Evolutionary conservation across 768 basidiomycete genomes (phyloP), one percentile per base, ranked within the genome.

Genomic region (Ramaria sp.): DNA sequence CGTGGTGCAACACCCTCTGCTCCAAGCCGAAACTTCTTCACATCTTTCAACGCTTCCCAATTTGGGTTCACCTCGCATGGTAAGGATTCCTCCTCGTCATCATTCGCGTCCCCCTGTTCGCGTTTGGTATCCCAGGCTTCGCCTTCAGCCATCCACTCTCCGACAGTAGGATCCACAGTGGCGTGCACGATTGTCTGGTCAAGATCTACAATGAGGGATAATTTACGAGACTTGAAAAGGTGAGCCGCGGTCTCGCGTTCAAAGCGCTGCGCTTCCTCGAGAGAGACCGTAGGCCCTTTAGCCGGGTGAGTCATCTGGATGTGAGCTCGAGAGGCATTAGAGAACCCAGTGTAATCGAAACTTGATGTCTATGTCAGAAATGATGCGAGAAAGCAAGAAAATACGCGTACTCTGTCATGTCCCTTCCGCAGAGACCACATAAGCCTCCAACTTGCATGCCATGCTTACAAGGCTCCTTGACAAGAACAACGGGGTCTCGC

Each of bases 121-220:
- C 80, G 79, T 48, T 75, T 73, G 42, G 75, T 74, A 62, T 91
- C 86, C 86, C 86, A 91, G 42, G 78, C 78, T 63, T 84, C 81
- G 20, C 88, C 88, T 60, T 92, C 90, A 2, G 77, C 66, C 62
- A 96, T 88, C 96, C 96, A 98, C 66, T 97, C 95, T 30, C 92
- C 94, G 1, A 98, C 91, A 0, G 96, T 98, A 4, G 96, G 95
- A 69, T 99, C 96, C 24, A 97, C 94, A 0, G 95, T 97, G 7
- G 96, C 95, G 64, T 99, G 96, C 3, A 99, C 90, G 65, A 98
- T 93, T 12, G 96, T 99, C 67, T 99, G 96, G 70, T 99, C 96
- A 32, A 99, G 79, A 73, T 99, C 96, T 61, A 99, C 95, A 60
- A 99, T 97, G 48, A 99, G 82, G 32, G 89, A 91, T 30, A 99